Evolutionary conservation across 371 early-diverging fungal species (phyloP), one percentile per base, ranked within the genome.

Genomic region (Sporodiniella umbellata): DNA sequence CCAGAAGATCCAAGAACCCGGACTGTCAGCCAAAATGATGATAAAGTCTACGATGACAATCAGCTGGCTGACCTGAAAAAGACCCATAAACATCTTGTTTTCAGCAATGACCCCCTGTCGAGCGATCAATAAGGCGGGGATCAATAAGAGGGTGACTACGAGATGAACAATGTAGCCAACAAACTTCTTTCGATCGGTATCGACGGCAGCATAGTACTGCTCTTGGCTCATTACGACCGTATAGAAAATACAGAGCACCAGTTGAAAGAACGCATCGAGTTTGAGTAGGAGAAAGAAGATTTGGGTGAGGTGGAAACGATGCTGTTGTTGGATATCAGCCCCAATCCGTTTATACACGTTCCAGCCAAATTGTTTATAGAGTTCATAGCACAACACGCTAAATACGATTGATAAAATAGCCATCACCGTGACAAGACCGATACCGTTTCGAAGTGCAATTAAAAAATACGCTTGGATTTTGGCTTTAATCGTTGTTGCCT

Each of bases 1-100:
- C 78, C 78, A 77, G 49, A 77, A 77, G 0, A 68, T 62, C 78
- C 78, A 77, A 19, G 56, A 54, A 15, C 55, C 49, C 8, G 66
- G 56, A 35, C 73, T 72, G 46, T 77, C 73, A 15, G 64, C 64
- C 21, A 77, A 40, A 5, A 77, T 47, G 17, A 72, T 45, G 19
- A 64, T 49, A 45, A 77, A 77, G 47, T 77, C 78, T 1, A 70
- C 55, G 14, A 58, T 46, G 46, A 71, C 43, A n/a, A 72, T 48
- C 2, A 46, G 38, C 8, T 72, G 73, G 17, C 68, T 56, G 1
- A 62, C 33, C 24, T 67, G 40, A 28, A 66, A 77, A 1, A 30
- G 18, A 17, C 53, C 57, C 67, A 77, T 72, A 45, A 65, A 40
- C 10, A 12, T 30, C 4, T 64, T 65, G 31, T 60, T 48, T 35